Evolutionary conservation across 2,329 filamentous ascomycete species (phyloP).

Genomic region (Drechslerella coelobrocha): DNA sequence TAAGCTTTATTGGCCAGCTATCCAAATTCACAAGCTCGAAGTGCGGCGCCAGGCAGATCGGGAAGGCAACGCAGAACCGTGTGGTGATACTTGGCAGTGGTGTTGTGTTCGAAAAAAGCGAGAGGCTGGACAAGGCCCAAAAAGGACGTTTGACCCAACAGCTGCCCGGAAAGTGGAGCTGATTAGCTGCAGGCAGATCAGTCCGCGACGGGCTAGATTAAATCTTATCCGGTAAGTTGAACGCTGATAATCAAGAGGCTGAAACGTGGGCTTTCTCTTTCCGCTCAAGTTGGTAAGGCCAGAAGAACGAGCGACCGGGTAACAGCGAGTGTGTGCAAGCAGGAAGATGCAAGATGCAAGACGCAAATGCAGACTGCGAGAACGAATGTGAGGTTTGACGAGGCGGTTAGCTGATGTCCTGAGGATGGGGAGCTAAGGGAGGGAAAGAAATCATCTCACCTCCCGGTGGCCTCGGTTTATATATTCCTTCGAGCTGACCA

Average conservation of each 20-base stretch:
- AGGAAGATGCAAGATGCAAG: conserved; percentile 3
- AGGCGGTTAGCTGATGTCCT: no score
- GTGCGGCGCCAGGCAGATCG: not conserved
- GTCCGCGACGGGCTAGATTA: conserved; percentile 18
- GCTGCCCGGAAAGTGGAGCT: conserved; percentile 21
- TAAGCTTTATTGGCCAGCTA: no score
- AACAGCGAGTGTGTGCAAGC: no score
- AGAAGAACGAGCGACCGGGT: conserved; percentile 2
- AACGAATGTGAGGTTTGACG: not conserved
- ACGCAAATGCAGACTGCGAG: not conserved
- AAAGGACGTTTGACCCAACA: conserved; percentile 44
- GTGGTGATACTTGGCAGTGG: conserved; percentile 7
- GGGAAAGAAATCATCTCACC: no score
- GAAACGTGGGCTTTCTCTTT: not conserved
- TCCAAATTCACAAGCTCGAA: not conserved
- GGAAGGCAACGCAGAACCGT: not conserved
- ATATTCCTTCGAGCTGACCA: no score
- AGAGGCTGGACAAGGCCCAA: conserved; percentile 31
- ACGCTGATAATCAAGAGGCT: conserved; percentile 38
- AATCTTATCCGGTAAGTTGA: conserved; percentile 12
- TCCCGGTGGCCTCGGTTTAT: no score
- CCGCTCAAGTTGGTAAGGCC: not conserved
- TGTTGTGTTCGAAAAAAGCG: conserved; percentile 17
- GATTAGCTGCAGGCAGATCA: conserved; percentile 21
- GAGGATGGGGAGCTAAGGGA: no score